These are phyloP conservation scores for Xylariaceae sp. DNA, from an alignment of 2,329 filamentous ascomycete species.

Conservation along the genomic window DNA sequence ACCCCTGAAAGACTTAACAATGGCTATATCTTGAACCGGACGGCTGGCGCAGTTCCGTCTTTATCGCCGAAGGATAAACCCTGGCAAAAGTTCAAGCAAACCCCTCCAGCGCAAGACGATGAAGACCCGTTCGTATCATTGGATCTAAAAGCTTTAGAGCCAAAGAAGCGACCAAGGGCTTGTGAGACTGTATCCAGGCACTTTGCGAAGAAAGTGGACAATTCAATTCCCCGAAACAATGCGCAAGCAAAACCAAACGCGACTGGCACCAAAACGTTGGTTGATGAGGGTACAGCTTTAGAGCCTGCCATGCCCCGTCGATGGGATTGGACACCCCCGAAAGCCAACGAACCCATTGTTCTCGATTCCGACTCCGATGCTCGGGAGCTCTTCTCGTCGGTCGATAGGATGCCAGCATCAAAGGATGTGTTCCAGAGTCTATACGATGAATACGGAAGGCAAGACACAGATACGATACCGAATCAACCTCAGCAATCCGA, in stretches of 20 bases:
- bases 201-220: conserved; percentile 17
- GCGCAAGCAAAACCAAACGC: neutral
- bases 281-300: neutral
- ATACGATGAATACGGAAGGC: conserved; percentile 39
- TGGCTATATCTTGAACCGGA: conserved; percentile 11
- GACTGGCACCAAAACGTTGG: neutral
- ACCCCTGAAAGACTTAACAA: conserved; percentile 6
- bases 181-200: conserved; percentile 31
- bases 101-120: conserved; percentile 7
- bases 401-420: conserved; percentile 14
- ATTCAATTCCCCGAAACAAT: conserved; percentile 7
- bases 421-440: conserved; percentile 41
- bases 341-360: conserved; percentile 33
- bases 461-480: conserved; percentile 18
- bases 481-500: conserved; percentile 11
- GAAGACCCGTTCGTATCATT: neutral
- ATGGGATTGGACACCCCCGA: conserved; percentile 63
- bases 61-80: conserved; percentile 31
- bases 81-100: conserved; percentile 35
- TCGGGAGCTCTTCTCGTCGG: conserved; percentile 31
- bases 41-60: conserved; percentile 21
- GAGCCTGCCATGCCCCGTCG: conserved; percentile 52
- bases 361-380: conserved; percentile 31
- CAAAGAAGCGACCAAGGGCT: conserved; percentile 19
- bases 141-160: neutral